Evolutionary conservation across 2,329 filamentous ascomycete genomes (phyloP).

Genomic region (Verticillium tricorpus): DNA sequence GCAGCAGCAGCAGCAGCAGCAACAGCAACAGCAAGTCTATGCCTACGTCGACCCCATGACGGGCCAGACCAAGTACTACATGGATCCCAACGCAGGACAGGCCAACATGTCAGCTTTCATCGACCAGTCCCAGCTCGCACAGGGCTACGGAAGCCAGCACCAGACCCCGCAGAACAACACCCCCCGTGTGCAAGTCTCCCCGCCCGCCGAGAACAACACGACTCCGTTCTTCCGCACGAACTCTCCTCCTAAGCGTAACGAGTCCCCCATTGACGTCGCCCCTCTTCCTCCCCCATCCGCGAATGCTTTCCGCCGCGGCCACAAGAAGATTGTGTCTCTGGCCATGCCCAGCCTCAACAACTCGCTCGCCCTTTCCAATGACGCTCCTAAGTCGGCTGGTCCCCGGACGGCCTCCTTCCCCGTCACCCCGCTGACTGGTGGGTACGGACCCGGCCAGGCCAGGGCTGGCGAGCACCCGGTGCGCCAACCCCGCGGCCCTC

Average conservation of each 20-base stretch:
- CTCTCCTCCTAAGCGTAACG: slow-evolving; percentile 61
- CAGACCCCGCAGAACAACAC: slow-evolving; percentile 45
- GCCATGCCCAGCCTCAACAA: slow-evolving; percentile 49
- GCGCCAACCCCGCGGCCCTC: slow-evolving; percentile 89
- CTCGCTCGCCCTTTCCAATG: slow-evolving; percentile 38
- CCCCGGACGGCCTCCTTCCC: slow-evolving; percentile 81
- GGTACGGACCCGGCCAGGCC: slow-evolving; percentile 87
- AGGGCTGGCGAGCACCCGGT: slow-evolving; percentile 92
- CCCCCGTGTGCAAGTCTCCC: slow-evolving; percentile 70
- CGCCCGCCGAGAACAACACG: slow-evolving; percentile 60
- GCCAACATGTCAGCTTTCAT: slow-evolving; percentile 29
- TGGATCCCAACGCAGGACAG: slow-evolving; percentile 59
- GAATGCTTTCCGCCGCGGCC: slow-evolving; percentile 87
- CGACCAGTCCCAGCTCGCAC: slow-evolving; percentile 32
- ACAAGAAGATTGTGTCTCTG: slow-evolving; percentile 84
- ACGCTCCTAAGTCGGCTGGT: slow-evolving; percentile 54
- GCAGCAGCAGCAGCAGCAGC: slow-evolving; percentile 45
- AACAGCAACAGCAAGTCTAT: slow-evolving; percentile 74
- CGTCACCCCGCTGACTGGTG: slow-evolving; percentile 73
- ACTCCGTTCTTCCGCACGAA: slow-evolving; percentile 53
- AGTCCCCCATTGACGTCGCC: slow-evolving; percentile 61
- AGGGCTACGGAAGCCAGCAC: slow-evolving; percentile 32
- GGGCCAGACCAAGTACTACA: slow-evolving; percentile 76
- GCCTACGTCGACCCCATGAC: slow-evolving; percentile 82
- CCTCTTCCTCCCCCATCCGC: slow-evolving; percentile 84